A percentile compares a stretch with the other conserved stretches of the same genome.
Conservation (phyloP, 805 yeast species). For the Isabelozyma pseudorhagii region DNA sequence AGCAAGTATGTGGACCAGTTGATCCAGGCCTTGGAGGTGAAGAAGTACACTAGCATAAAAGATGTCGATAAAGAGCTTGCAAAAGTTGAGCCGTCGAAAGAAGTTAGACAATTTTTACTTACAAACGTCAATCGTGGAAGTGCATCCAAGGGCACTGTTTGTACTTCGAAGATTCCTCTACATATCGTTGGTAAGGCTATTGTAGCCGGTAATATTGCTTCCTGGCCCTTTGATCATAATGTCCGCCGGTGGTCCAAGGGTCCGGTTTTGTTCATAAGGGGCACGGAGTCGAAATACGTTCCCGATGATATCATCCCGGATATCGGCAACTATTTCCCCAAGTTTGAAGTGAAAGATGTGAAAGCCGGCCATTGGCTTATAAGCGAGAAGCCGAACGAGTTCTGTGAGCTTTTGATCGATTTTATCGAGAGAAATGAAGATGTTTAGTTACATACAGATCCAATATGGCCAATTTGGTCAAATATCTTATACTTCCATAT, state of each 20-base stretch:
- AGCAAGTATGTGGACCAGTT: constrained; percentile 64
- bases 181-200: constrained; percentile 63
- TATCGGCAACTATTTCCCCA: constrained; percentile 76
- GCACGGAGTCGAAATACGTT: constrained; percentile 69
- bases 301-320: constrained; percentile 77
- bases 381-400: constrained; percentile 79
- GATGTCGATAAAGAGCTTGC: constrained; percentile 67
- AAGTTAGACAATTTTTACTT: constrained; percentile 73
- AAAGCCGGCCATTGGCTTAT: constrained; percentile 94
- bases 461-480: too few species aligned
- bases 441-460: not conserved
- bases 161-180: constrained; percentile 64
- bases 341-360: constrained; percentile 67
- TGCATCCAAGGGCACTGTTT: constrained; percentile 30
- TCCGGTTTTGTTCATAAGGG: constrained; percentile 78
- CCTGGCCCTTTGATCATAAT: constrained; percentile 69
- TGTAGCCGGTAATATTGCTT: constrained; percentile 62
- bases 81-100: constrained; percentile 55
- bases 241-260: constrained; percentile 53
- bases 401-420: constrained; percentile 57
- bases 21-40: constrained; percentile 50
- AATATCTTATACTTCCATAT: too few species aligned
- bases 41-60: constrained; percentile 45
- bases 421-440: constrained; percentile 55
- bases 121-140: constrained; percentile 56